Conservation (phyloP, 495 filamentous ascomycete species). For the Aspergillus leporis region DNA sequence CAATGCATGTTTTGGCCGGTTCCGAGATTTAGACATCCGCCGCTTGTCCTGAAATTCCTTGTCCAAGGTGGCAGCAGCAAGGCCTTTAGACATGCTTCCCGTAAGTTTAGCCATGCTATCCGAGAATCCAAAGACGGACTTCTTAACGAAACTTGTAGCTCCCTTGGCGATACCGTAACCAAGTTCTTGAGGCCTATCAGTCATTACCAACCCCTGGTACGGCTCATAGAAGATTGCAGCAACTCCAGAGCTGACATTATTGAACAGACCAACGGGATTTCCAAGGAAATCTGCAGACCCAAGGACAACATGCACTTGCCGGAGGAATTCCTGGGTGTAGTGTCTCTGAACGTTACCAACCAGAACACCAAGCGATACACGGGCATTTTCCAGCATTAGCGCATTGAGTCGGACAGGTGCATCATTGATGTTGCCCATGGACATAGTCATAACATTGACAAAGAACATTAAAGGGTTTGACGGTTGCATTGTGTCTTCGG, state of each 20-base stretch:
- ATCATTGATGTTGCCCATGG: conserved; percentile 97
- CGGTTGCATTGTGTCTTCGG: conserved; percentile 82
- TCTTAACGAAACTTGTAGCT: conserved; percentile 95
- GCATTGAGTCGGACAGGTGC: conserved; percentile 91
- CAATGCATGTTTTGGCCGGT: conserved; percentile 92
- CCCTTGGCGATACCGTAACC: conserved; percentile 95
- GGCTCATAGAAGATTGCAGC: conserved; percentile 99
- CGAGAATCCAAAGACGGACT: conserved; percentile 93
- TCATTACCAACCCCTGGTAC: conserved; percentile 96
- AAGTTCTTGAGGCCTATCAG: conserved; percentile 89
- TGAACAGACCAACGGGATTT: conserved; percentile 96
- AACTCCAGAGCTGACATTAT: conserved; percentile 94
- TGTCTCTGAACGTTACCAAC: conserved; percentile 84
- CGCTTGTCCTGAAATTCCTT: conserved; percentile 98
- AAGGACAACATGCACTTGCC: conserved; percentile 93
- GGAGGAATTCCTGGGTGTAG: conserved; percentile 93
- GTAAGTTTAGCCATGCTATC: conserved; percentile 97
- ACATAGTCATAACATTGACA: conserved; percentile 98
- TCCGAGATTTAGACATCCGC: conserved; percentile 88
- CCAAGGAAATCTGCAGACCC: conserved; percentile 98
- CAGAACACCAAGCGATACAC: conserved; percentile 82
- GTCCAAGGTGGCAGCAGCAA: conserved; percentile 92
- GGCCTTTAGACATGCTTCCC: conserved; percentile 92
- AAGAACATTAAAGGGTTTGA: conserved; percentile 96
- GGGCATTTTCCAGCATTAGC: conserved; percentile 91